Evolutionary conservation across 1,139 yeast species (phyloP), one percentile per base, ranked within the genome.

Genomic region (Zygoascus meyerae): DNA sequence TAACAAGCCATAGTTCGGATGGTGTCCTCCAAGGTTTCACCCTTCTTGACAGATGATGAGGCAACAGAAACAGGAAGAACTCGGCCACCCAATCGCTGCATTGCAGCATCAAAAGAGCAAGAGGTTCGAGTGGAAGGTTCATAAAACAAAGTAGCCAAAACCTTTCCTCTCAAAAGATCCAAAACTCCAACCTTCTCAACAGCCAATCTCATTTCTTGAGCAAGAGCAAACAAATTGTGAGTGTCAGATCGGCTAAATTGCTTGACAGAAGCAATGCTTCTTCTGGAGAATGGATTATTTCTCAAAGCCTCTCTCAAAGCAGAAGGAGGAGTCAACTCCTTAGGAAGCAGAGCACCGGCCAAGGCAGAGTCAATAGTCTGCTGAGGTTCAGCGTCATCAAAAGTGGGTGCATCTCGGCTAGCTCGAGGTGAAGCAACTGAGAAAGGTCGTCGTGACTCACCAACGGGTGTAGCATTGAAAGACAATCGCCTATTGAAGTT

Each of bases 31-130:
- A 94, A 76, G 44, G 97, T 86, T 75, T 94, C 99, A 56, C 99
- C 99, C 77, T 94, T 94, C 73, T 87, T 86, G 46, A 90, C 95
- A 26, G 97, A 87, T 16, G 97, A 89, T 40, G 92, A 76, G 52
- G 78, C 79, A 51, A 94, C 85, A 55, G 86, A 76, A 55, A 94
- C 84, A 46, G 95, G 79, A 58, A 94, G 86, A 57, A 90, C 96
- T 68, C 95, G 82, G 65, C 99, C 99, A 67, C 99, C 99, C 61
- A 94, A 77, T 73, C 99, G 85, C 75, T 94, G 97, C 98, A 94
- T 94, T 52, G 99, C 99, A 59, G 97, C 96, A 68, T 94, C 95
- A 66, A 94, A 94, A 1, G 97, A 90, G 18, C 97, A 81, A 14
- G 95, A 79, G 30, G 99, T 94, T 70, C 99, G 80, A 41, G 99